Evolutionary conservation across 108 stramenopile species (phyloP), one percentile per base, ranked within the genome.

Genomic region (Conticribra weissflogii): DNA sequence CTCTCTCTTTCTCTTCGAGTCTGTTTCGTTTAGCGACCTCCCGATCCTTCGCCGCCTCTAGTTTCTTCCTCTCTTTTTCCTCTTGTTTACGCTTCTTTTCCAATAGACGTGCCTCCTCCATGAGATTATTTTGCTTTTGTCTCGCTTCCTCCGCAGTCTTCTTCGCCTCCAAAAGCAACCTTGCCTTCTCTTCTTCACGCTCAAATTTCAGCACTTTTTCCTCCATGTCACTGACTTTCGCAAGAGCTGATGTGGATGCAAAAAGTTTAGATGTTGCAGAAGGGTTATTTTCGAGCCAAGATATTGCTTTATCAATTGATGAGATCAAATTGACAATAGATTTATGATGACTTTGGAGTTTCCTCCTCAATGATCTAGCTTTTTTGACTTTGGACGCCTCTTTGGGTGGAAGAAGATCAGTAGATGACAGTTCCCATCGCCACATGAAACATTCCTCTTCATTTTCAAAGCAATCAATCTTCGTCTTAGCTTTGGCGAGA

Each of bases 121-220:
- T 24, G 4, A 54, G 61, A 19, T 48, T 46, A 19, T 76, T 63
- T 57, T 78, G 63, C 36, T 67, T 69, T 24, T 61, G 56, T 49
- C 78, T 78, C 57, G 58, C 65, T 54, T 46, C 16, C 54, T 78
- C 72, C 33, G 75, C 71, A 8, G 59, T 71, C 59, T 69, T 79
- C 21, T 71, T 58, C 2, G 61, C 85, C 24, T 90, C 71, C 2
- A 65, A 62, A 22, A 78, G 65, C 55, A 90, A 60, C 3, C 89
- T 78, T 22, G 62, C 50, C 63, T 79, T 90, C 56, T 90, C 91
- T 58, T 86, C 88, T 52, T 90, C 89, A 2, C 91, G 86, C 63
- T 88, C 89, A 53, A 77, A 90, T 47, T 90, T 90, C 22, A 90
- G 77, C 2, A 93, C 88, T 50, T 90, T 90, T 36, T 93, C 87